Evolutionary conservation across 345 rosid species (phyloP), one percentile per base, ranked within the genome.

Genomic region (Salix dunnii): DNA sequence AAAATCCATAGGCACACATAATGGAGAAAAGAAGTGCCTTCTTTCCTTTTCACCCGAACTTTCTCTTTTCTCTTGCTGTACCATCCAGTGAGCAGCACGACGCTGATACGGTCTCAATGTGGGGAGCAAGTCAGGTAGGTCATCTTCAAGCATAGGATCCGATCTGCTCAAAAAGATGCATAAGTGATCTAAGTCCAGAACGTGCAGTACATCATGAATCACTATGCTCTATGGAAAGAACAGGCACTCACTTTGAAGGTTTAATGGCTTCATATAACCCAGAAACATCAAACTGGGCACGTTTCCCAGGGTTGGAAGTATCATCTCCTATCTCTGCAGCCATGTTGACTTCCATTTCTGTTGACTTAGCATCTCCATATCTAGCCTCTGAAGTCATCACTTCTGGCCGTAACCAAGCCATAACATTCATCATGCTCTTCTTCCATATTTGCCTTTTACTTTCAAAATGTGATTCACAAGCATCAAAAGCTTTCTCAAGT

Each of bases 1-100:
- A 82, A 90, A 91, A 74, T 72, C 89, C 76, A 93, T 83, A 36
- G 92, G 79, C 78, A 91, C 70, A 67, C 92, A 88, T 60, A 90
- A 73, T 72, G 99, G 98, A 81, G 93, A 95, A 83, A 80, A 81
- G 75, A 83, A 81, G 66, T 80, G 87, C 80, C 65, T 83, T 75
- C 77, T 82, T 82, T 85, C 87, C 75, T 62, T 81, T 55, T 76
- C 80, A 67, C 53, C 82, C 73, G 65, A 80, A 69, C 60, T 82
- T 75, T 80, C 79, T 74, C 94, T 90, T 85, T 87, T 91, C 90
- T 95, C 99, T 82, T 87, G 84, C 73, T 90, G 89, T 72, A 93
- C 90, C 99, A 95, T 95, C 99, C 99, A 95, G 77, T 87, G 83
- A 69, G 90, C 98, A 48, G 99, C 99, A 72, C 99, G 96, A 11